Evolutionary conservation across 768 basidiomycete species (phyloP).

Genomic region (Favolaschia claudopus): DNA sequence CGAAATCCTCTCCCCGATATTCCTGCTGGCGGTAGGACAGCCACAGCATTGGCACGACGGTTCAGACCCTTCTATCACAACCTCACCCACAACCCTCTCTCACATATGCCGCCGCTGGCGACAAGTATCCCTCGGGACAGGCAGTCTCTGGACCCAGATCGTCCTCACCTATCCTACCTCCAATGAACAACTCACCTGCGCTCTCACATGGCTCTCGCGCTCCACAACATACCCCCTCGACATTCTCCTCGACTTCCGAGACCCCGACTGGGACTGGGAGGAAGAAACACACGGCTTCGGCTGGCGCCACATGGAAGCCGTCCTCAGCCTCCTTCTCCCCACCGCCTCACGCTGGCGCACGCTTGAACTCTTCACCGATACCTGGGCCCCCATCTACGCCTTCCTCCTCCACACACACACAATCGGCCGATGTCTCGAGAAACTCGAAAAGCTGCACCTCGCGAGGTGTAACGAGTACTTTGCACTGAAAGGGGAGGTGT

Average conservation of each 20-base stretch:
- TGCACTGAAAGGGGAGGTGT: constrained; percentile 50
- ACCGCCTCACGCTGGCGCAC: constrained; percentile 55
- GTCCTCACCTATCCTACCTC: constrained; percentile 52
- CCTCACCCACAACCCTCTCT: constrained; percentile 43
- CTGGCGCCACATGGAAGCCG: constrained; percentile 51
- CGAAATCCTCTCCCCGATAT: no score
- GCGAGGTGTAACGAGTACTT: constrained; percentile 68
- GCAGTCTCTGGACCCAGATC: constrained; percentile 61
- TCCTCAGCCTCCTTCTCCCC: constrained; percentile 53
- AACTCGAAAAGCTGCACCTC: constrained; percentile 50
- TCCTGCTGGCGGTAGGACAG: no score
- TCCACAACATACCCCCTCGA: constrained; percentile 56
- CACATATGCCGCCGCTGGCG: constrained; percentile 63
- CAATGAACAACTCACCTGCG: constrained; percentile 44
- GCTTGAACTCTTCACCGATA: constrained; percentile 63
- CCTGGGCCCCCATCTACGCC: constrained; percentile 64
- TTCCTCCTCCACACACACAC: constrained; percentile 52
- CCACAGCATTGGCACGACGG: constrained; percentile 23
- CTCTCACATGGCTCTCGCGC: constrained; percentile 49
- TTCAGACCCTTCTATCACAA: constrained; percentile 26
- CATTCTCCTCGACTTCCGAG: constrained; percentile 65
- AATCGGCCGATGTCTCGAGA: constrained; percentile 39
- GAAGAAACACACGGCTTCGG: constrained; percentile 53
- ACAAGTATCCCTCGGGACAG: constrained; percentile 50
- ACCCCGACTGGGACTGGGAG: constrained; percentile 59